Base-by-base conservation (phyloP, 1,139 yeast genomes). In the Debaryomyces psychrophilus region DNA sequence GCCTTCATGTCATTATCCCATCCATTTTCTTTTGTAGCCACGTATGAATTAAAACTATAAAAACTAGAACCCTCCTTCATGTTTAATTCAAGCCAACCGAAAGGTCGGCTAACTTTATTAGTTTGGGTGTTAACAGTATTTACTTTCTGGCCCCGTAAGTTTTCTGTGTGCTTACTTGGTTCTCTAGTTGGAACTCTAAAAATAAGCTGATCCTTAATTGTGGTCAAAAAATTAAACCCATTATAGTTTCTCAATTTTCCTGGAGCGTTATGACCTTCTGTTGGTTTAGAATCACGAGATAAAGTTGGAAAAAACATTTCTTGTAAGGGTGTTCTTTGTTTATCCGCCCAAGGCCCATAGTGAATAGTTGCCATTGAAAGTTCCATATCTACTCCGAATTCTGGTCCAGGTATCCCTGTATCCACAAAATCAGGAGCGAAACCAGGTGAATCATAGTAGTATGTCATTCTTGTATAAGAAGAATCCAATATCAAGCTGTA, bases 271-370 rank as follows among this genome's bases (percentile, higher is more conserved):
- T 79, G 67, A 12, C 55, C 60, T 9, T 58, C 57, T 1, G 76
- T 69, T 0, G 87, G 83, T 5, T 59, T 56, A 0, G 83, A 66
- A 56, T 89, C 89, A 41, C 85, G 68, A 27, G 87, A 81, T 6
- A 83, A 63, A 0, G 79, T 63, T 0, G 99, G 99, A 50, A 85
- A 81, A 34, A 93, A 69, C 68, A 84, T 69, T 8, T 73, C 67
- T 50, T 86, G 93, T 8, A 92, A 59, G 1, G 85, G 80, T 1
- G 76, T 75, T 18, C 96, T 64, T 62, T 93, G 96, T 38, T 92
- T 80, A 50, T 92, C 96, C 0, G 97, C 87, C 97, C 98, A 92
- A 0, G 99, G 96, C 0, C 99, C 99, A 59, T 89, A 92, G 54
- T 86, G 86, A 1, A 90, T 69, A 0, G 89, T 84, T 0, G 92